Evolutionary conservation across 2,329 filamentous ascomycete genomes (phyloP), one percentile per base, ranked within the genome.

Genomic region (Fusarium nodosum): DNA sequence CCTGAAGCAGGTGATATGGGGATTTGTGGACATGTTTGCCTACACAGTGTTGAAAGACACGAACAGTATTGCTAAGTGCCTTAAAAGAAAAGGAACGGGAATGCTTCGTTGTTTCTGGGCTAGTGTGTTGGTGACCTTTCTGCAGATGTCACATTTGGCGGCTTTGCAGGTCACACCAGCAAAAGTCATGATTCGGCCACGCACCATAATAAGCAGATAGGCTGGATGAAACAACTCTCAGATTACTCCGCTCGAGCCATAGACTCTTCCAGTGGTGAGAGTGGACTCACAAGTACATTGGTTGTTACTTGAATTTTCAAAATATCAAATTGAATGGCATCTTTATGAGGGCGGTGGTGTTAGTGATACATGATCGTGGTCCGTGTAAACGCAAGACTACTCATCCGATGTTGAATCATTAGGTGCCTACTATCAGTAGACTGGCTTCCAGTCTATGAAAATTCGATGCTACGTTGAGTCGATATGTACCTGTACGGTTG

Each of bases 291-390:
- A 18, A 13, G n/a, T 22, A 7, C 16, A 24, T 12, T 20, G 5
- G 24, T 16, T 59, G 24, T 33, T 39, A 50, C 39, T 36, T 15
- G 28, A 55, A 59, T 59, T 59, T 59, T 59, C 56, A 59, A 59
- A 59, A 20, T 36, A 55, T 26, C 20, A 38, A 22, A 12, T 15
- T 6, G n/a, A 18, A 13, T 18, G 22, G 18, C 10, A 38, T 39
- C 13, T 18, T 9, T 9, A 26, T 3, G 15, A 56, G 51, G 22
- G 38, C 8, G 39, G 11, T 11, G 15, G 18, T n/a, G 10, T n/a
- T 10, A 36, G 9, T 9, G 7, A 39, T 38, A 18, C 7, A 7
- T 26, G 13, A 12, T 28, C 8, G 5, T 20, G 18, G 24, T 10
- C 11, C 22, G 12, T 28, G 6, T 24, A 24, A 15, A 11, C 22